Evolutionary conservation across 2,329 filamentous ascomycete species (phyloP).

Genomic region (Colletotrichum cordylinicola): DNA sequence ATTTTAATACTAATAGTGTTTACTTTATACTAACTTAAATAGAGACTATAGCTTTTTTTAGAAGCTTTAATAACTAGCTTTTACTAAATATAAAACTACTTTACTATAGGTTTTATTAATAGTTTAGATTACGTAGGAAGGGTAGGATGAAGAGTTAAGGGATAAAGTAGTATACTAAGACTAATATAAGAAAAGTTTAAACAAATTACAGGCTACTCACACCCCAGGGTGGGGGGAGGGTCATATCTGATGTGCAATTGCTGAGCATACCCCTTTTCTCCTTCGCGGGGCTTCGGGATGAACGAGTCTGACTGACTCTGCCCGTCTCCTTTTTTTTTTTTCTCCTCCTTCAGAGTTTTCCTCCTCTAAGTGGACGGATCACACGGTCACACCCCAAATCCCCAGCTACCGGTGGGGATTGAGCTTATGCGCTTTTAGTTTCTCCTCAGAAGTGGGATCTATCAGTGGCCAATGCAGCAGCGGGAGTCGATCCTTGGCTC

Average conservation of each 20-base stretch:
- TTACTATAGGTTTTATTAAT: too few relatives aligned
- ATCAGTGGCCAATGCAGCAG: conserved; percentile 1
- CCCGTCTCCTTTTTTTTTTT: not conserved
- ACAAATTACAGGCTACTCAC: too few relatives aligned
- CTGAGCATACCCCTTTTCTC: not conserved
- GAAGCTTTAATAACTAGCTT: too few relatives aligned
- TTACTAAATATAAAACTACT: too few relatives aligned
- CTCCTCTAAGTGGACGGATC: not conserved
- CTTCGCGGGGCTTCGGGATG: not conserved
- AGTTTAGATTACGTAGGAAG: too few relatives aligned
- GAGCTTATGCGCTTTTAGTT: conserved; percentile 1
- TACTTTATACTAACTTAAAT: too few relatives aligned
- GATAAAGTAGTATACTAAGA: too few relatives aligned
- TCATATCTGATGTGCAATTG: not conserved
- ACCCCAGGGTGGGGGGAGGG: too few relatives aligned
- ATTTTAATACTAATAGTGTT: too few relatives aligned
- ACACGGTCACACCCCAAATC: not conserved
- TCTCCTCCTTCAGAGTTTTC: not conserved
- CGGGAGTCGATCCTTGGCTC: conserved; percentile 17
- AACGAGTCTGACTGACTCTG: not conserved
- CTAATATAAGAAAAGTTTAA: too few relatives aligned
- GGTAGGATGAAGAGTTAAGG: too few relatives aligned
- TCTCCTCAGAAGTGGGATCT: not conserved
- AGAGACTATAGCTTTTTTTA: too few relatives aligned
- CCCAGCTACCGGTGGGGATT: not conserved